Conservation (phyloP, 2,329 filamentous ascomycete species). For the Fusarium avenaceum region DNA sequence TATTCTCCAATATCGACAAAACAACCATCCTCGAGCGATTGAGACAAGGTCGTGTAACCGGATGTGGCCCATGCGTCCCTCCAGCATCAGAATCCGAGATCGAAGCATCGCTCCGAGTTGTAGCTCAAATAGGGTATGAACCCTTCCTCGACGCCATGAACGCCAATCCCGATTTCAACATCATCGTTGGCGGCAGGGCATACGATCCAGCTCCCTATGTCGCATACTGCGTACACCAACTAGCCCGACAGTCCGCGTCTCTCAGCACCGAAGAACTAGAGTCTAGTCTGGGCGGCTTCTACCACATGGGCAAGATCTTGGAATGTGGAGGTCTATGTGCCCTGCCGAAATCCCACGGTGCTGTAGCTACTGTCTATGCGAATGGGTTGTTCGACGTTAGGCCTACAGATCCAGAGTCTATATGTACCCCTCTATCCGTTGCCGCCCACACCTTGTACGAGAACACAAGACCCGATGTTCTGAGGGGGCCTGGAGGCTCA, state of each 20-base stretch:
- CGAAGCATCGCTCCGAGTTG: conserved; percentile 54
- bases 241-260: conserved; percentile 13
- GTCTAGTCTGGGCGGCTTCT: conserved; percentile 53
- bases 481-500: conserved; percentile 64
- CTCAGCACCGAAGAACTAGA: not conserved
- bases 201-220: conserved; percentile 59
- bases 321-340: conserved; percentile 66
- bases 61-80: conserved; percentile 60
- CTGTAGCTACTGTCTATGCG: conserved; percentile 57
- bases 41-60: conserved; percentile 48
- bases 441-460: conserved; percentile 69
- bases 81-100: conserved; percentile 56
- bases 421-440: conserved; percentile 63
- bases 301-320: conserved; percentile 68
- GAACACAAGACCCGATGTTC: conserved; percentile 64
- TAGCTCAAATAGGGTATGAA: conserved; percentile 63
- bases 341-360: conserved; percentile 60
- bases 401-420: conserved; percentile 55
- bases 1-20: conserved; percentile 58
- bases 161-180: conserved; percentile 57
- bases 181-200: conserved; percentile 63
- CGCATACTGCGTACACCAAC: conserved; percentile 49
- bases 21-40: conserved; percentile 50
- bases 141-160: conserved; percentile 60
- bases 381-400: conserved; percentile 62